Percentiles rank a stretch among this genome's conserved stretches.
phyloP scores from a whole-genome alignment of 2,329 filamentous ascomycete genomes.

The Mollisia scopiformis region DNA sequence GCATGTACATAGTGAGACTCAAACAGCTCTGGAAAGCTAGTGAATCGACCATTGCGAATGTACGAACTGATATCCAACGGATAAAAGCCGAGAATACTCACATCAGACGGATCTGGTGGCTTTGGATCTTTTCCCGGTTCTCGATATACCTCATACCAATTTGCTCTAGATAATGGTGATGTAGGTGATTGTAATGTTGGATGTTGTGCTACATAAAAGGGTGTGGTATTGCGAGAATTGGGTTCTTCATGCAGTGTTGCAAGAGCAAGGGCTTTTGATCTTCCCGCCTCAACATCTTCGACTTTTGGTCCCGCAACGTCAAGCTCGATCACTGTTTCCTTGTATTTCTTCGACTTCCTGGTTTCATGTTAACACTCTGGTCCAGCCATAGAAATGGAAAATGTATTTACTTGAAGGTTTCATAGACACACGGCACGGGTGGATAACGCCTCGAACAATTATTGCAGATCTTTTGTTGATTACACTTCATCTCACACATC shows the following conservation, averaged over 20 bases:
- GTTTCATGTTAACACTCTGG: neutral
- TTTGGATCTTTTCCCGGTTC: neutral
- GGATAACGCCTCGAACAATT: conserved; percentile 31
- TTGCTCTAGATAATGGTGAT: neutral
- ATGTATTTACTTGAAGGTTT: conserved; percentile 17
- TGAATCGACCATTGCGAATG: conserved; percentile 6
- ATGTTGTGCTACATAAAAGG: neutral
- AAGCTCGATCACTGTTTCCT: conserved; percentile 10
- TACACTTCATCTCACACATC: conserved; percentile 24
- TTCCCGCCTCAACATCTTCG: neutral
- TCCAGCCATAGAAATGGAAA: neutral
- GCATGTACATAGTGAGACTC: neutral
- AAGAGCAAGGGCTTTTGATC: neutral
- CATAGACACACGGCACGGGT: conserved; percentile 29
- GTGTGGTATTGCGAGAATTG: neutral
- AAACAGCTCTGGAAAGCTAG: neutral
- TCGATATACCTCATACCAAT: neutral
- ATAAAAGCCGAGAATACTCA: neutral
- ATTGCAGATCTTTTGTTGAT: conserved; percentile 31
- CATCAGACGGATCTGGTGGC: neutral
- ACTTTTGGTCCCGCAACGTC: neutral
- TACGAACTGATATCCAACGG: neutral
- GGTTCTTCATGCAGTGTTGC: neutral
- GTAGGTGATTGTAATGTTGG: neutral
- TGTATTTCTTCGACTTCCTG: conserved; percentile 11